These are phyloP conservation scores for Yarrowia bubula DNA, from an alignment of 805 yeast genomes.

Conservation along the genomic window DNA sequence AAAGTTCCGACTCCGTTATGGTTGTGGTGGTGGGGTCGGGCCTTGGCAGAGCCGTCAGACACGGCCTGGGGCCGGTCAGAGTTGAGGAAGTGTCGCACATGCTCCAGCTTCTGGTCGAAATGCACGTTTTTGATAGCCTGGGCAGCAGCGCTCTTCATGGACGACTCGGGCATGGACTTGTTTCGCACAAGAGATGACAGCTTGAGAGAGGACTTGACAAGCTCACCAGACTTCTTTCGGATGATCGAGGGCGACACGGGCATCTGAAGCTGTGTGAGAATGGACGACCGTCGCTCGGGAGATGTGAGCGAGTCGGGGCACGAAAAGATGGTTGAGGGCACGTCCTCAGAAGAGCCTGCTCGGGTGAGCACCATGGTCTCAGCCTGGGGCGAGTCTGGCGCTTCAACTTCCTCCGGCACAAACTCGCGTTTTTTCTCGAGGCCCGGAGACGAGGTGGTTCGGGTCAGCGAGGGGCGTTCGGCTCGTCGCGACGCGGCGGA, in stretches of 20 bases:
- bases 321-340: slow-evolving; percentile 19
- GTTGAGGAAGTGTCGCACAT: slow-evolving; percentile 69
- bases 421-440: slow-evolving; percentile 14
- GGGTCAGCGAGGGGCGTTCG: slow-evolving; percentile 21
- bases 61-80: slow-evolving; percentile 77
- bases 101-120: slow-evolving; percentile 59
- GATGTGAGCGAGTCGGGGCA: slow-evolving; percentile 9
- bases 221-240: slow-evolving; percentile 86
- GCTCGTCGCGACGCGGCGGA: slow-evolving; percentile 19
- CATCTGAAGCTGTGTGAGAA: slow-evolving; percentile 19
- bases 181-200: slow-evolving; percentile 40
- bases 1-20: slow-evolving; percentile 37
- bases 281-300: slow-evolving; percentile 23
- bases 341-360: slow-evolving; percentile 22
- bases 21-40: slow-evolving; percentile 36
- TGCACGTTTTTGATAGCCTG: slow-evolving; percentile 72
- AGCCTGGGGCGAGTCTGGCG: neutral
- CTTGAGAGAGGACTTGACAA: slow-evolving; percentile 72
- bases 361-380: neutral
- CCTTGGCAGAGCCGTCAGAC: slow-evolving; percentile 64
- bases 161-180: slow-evolving; percentile 41
- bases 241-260: slow-evolving; percentile 45
- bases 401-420: neutral
- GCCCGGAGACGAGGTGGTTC: slow-evolving; percentile 18
- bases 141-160: slow-evolving; percentile 29